Evolutionary conservation across 2,329 filamentous ascomycete species (phyloP).

Genomic region (Dothiorella sarmentorum): DNA sequence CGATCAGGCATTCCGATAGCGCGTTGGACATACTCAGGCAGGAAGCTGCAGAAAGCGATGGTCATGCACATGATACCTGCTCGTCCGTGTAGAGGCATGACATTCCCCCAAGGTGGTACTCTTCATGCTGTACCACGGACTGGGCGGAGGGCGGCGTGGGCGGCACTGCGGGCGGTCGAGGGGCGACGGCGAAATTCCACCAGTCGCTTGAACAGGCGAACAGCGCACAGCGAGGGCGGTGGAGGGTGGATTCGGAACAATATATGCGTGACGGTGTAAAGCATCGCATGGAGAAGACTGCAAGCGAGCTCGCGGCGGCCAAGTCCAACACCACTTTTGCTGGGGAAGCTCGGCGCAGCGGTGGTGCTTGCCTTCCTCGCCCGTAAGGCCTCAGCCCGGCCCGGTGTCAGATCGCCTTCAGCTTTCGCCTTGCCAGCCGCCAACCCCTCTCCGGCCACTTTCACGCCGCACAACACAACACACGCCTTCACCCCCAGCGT

Average conservation of each 20-base stretch:
- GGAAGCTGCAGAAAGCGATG: background rate
- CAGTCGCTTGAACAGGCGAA: background rate
- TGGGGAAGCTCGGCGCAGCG: constrained; percentile 1
- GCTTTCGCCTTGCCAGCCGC: background rate
- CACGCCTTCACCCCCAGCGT: background rate
- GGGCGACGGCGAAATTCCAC: background rate
- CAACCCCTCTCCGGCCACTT: constrained; percentile 11
- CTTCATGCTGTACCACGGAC: constrained; percentile 5
- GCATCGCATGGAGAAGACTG: background rate
- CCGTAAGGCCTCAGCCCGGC: constrained; percentile 4
- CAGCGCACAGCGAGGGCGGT: background rate
- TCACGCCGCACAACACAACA: constrained; percentile 1
- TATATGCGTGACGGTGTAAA: constrained; percentile 5
- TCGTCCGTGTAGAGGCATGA: background rate
- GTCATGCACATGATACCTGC: background rate
- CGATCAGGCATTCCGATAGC: background rate
- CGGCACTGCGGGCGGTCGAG: too few species aligned
- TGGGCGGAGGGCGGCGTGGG: background rate
- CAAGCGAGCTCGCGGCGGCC: background rate
- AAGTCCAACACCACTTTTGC: background rate
- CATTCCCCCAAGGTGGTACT: constrained; percentile 1
- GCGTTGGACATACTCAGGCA: background rate
- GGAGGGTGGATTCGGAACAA: background rate
- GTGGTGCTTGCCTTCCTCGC: background rate
- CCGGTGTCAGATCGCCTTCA: background rate